Evolutionary conservation across 176 grass and related monocot species (phyloP), one percentile per base, ranked within the genome.

Genomic region (Alloteropsis semialata): DNA sequence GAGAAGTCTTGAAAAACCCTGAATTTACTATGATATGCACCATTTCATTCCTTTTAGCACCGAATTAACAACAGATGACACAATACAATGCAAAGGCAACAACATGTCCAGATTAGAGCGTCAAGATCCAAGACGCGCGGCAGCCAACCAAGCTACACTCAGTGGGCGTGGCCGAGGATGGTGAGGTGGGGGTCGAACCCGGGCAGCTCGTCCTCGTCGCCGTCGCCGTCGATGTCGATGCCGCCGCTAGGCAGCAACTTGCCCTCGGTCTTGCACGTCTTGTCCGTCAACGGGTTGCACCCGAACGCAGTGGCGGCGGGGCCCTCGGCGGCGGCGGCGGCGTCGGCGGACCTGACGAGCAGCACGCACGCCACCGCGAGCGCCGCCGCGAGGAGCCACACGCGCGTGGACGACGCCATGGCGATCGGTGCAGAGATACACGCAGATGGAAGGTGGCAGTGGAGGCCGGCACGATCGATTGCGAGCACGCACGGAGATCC

Each of bases 151-250:
- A 14, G 5, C 6, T 58, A 15, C 2, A 15, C 73, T 75, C 44
- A 66, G 21, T 80, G 14, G 22, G 21, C 30, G 41, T 91, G 89
- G 58, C 89, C 89, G 49, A 91, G 76, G 79, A 91, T 49, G 37
- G 60, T 37, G 66, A 77, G 8, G 68, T 87, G 80, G 17, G 70
- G 19, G 4, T 68, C 56, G 69, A 85, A 87, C 55, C 22, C 11
- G 6, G 88, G 85, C 76, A 91, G 58, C 61, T 81, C 76, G 15
- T 50, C 84, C 25, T 66, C 61, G 46, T 81, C 85, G 2, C 51
- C 79, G n/a, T 65, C 60, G 42, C 74, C 74, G 33, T 87, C 45
- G 13, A 33, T 22, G 71, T 71, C 61, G 18, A 80, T 17, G 32
- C 61, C 65, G 38, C 69, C 34, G 77, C 34, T 1, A 0, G 80